phyloP scores from a whole-genome alignment of 441 rosid genomes.

The Populus trichocarpa region DNA sequence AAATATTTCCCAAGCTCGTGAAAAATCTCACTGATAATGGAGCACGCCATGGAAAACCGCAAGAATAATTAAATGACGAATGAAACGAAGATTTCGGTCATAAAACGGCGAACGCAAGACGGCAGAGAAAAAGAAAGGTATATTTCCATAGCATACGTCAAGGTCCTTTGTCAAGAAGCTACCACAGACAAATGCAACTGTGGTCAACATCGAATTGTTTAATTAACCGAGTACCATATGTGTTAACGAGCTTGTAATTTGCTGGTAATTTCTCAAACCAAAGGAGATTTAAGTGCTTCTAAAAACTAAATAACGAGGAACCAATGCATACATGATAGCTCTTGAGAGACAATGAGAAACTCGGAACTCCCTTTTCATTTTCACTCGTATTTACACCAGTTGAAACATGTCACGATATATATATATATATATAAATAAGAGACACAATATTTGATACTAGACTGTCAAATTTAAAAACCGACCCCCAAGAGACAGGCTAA shows the following conservation, averaged over 20 bases:
- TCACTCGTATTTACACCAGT: slow-evolving; percentile 23
- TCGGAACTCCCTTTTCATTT: slow-evolving; percentile 10
- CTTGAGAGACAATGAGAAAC: neutral
- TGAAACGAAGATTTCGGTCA: neutral
- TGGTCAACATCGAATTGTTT: neutral
- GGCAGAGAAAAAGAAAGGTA: neutral
- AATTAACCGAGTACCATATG: too few relatives aligned
- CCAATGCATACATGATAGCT: neutral
- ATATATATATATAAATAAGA: neutral
- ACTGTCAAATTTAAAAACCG: slow-evolving; percentile 12
- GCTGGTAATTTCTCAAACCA: too few relatives aligned
- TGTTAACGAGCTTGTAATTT: too few relatives aligned
- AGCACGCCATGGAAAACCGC: too few relatives aligned
- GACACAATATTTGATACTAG: neutral
- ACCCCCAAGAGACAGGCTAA: slow-evolving; percentile 11
- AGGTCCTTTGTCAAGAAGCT: neutral
- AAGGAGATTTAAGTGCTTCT: too few relatives aligned
- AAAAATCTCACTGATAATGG: too few relatives aligned
- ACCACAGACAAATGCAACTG: neutral
- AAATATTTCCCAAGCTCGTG: too few relatives aligned
- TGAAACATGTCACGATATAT: neutral
- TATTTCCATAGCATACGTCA: neutral
- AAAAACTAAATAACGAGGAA: too few relatives aligned
- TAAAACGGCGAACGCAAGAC: neutral
- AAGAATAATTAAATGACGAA: too few relatives aligned